phyloP scores from a whole-genome alignment of 306 rosid genomes.

The Citrullus amarus region DNA sequence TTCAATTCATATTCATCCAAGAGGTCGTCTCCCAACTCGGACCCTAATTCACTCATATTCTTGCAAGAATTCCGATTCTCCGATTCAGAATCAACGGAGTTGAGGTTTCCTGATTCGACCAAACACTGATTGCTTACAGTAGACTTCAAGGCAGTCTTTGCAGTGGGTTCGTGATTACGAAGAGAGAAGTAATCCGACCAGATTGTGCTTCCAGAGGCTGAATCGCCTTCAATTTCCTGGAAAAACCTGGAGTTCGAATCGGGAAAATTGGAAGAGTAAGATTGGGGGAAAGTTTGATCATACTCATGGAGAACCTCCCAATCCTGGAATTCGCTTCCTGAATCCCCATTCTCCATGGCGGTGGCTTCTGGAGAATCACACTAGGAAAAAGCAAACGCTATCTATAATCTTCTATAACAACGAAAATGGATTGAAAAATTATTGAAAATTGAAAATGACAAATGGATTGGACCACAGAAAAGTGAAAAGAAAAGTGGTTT shows the following conservation, averaged over 20 bases:
- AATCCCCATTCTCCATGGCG: conserved; percentile 15
- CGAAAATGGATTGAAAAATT: too few relatives aligned
- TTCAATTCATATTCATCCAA: conserved; percentile 28
- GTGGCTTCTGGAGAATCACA: background rate
- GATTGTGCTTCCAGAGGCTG: conserved; percentile 37
- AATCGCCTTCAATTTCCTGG: conserved; percentile 23
- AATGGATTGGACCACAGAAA: background rate
- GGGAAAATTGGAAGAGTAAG: background rate
- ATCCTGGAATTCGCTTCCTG: conserved; percentile 25
- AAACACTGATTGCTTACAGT: conserved; percentile 24
- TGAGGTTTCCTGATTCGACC: conserved; percentile 41
- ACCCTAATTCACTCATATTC: conserved; percentile 31
- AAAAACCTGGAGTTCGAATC: conserved; percentile 1
- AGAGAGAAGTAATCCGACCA: conserved; percentile 47
- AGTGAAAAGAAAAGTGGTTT: background rate
- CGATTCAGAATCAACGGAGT: conserved; percentile 41
- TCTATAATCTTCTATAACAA: background rate
- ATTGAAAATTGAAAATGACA: too few relatives aligned
- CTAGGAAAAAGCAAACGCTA: background rate
- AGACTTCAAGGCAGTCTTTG: conserved; percentile 6
- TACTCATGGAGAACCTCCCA: conserved; percentile 45
- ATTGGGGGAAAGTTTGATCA: conserved; percentile 11
- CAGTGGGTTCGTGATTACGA: conserved; percentile 19
- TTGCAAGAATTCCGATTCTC: conserved; percentile 15
- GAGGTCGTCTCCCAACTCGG: conserved; percentile 43